phyloP scores from a whole-genome alignment of 75 land plant genomes.

The Selaginella tamariscina region DNA sequence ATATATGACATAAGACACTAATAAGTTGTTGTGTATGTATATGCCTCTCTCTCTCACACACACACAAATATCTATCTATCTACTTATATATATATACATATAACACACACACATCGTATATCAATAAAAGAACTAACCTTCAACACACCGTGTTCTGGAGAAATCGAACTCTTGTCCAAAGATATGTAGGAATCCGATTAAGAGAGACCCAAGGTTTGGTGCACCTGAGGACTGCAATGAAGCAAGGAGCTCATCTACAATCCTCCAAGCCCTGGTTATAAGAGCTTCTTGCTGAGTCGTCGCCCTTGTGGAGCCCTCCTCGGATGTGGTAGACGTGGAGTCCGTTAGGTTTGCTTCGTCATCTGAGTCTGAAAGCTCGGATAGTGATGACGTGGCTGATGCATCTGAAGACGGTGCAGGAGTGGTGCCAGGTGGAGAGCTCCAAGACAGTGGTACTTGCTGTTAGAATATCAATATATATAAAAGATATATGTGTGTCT shows the following conservation, averaged over 20 bases:
- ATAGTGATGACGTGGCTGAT: neutral
- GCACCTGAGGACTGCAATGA: slow-evolving; percentile 20
- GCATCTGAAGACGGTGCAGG: neutral
- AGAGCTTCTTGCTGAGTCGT: slow-evolving; percentile 13
- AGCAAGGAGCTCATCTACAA: slow-evolving; percentile 22
- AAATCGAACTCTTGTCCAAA: slow-evolving; percentile 29
- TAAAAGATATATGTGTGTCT: neutral
- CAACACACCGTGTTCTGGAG: slow-evolving; percentile 19
- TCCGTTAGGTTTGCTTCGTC: neutral
- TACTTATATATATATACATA: too few relatives aligned
- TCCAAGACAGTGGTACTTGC: neutral
- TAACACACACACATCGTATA: too few relatives aligned
- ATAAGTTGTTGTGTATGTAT: too few relatives aligned
- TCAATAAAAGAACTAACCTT: too few relatives aligned
- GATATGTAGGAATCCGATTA: slow-evolving; percentile 27
- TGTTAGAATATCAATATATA: neutral
- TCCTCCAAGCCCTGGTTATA: slow-evolving; percentile 22
- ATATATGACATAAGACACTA: too few relatives aligned
- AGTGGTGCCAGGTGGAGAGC: neutral
- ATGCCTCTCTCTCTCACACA: too few relatives aligned
- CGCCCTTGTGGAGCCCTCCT: neutral
- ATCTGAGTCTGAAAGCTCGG: neutral
- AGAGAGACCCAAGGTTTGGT: slow-evolving; percentile 27
- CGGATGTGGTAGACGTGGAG: neutral
- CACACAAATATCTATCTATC: too few relatives aligned